These are phyloP conservation scores for Boletus sp. DNA, from an alignment of 768 basidiomycete species.

Conservation along the genomic window DNA sequence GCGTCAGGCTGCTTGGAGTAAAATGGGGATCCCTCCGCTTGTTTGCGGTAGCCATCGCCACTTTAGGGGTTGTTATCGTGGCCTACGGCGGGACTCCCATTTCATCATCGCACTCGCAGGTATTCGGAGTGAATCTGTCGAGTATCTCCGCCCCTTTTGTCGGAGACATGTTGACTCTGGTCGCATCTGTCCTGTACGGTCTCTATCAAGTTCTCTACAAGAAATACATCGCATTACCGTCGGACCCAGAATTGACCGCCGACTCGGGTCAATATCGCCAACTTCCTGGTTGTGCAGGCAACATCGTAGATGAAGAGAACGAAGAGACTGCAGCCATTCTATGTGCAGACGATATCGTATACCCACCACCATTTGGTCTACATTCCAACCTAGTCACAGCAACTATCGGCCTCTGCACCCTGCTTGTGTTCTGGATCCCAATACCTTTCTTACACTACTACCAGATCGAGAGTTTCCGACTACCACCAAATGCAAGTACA, in stretches of 20 bases:
- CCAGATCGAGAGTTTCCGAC: constrained; percentile 62
- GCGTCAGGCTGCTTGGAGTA: constrained; percentile 65
- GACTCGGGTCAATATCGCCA: constrained; percentile 43
- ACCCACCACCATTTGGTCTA: constrained; percentile 77
- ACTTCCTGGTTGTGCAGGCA: constrained; percentile 41
- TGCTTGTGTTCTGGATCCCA: constrained; percentile 75
- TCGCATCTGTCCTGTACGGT: constrained; percentile 70
- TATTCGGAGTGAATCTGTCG: neutral
- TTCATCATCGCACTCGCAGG: constrained; percentile 20
- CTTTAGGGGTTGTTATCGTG: constrained; percentile 74
- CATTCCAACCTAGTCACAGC: constrained; percentile 82
- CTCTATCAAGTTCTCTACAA: constrained; percentile 87
- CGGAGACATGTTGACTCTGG: constrained; percentile 72
- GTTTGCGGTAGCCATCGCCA: constrained; percentile 76
- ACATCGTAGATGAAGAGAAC: constrained; percentile 20
- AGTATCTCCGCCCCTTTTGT: constrained; percentile 52
- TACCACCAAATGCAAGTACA: constrained; percentile 52
- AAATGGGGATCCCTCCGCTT: constrained; percentile 65
- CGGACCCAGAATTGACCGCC: constrained; percentile 51
- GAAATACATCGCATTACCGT: constrained; percentile 67
- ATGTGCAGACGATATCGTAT: constrained; percentile 36
- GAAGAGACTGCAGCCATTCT: constrained; percentile 18
- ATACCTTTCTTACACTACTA: constrained; percentile 70
- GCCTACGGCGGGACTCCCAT: constrained; percentile 70
- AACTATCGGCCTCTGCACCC: constrained; percentile 74